Evolutionary conservation across 768 basidiomycete genomes (phyloP).

Genomic region (Chiua virens): DNA sequence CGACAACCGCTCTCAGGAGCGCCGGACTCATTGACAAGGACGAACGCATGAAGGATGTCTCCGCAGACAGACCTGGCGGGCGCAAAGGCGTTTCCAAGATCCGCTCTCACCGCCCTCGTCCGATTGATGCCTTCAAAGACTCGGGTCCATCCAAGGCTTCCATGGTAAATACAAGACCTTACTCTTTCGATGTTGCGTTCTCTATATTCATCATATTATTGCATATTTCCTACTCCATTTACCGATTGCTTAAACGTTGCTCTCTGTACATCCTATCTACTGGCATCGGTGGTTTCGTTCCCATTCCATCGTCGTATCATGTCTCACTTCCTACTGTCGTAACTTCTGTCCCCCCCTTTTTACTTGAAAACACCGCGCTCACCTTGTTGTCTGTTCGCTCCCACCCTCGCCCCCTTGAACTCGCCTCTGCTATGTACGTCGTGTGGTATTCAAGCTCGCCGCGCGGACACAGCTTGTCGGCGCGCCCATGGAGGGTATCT

Average conservation of each 20-base stretch:
- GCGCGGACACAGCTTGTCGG: constrained; percentile 37
- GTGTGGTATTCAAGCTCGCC: constrained; percentile 37
- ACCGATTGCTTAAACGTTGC: constrained; percentile 12
- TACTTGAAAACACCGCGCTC: constrained; percentile 35
- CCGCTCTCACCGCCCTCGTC: constrained; percentile 58
- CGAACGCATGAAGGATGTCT: constrained; percentile 68
- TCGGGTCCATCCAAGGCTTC: constrained; percentile 48
- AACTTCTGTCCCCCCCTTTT: constrained; percentile 1
- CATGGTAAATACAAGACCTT: constrained; percentile 66
- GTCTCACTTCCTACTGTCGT: constrained; percentile 10
- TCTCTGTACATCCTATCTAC: constrained; percentile 18
- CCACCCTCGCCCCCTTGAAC: constrained; percentile 24
- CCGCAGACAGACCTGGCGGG: constrained; percentile 65
- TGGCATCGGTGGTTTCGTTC: constrained; percentile 11
- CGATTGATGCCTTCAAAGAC: constrained; percentile 58
- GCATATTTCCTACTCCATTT: constrained; percentile 23
- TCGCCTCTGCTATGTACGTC: constrained; percentile 19
- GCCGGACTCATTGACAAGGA: constrained; percentile 80
- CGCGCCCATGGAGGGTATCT: constrained; percentile 49
- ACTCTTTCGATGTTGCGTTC: constrained; percentile 23
- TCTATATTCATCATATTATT: constrained; percentile 28
- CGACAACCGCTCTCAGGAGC: constrained; percentile 59
- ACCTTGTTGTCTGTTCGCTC: constrained; percentile 36
- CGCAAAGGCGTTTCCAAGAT: constrained; percentile 67
- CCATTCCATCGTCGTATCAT: constrained; percentile 12